These are phyloP conservation scores for Colletotrichum gloeosporioides DNA, from an alignment of 2,329 filamentous ascomycete genomes.

Conservation along the genomic window DNA sequence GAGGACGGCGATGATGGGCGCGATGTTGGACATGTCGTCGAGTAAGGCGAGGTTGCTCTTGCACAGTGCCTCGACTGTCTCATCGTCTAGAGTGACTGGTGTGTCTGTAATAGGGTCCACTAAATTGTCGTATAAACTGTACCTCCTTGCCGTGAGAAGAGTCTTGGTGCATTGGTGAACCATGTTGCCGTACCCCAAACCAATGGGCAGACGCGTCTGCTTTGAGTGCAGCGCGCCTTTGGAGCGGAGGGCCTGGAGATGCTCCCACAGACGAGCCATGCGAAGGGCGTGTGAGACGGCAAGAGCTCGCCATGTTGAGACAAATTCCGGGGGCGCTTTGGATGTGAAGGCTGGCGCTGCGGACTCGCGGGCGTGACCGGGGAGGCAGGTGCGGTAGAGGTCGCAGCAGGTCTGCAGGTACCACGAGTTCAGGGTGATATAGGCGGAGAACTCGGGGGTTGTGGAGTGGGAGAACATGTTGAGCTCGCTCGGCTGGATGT, in stretches of 20 bases:
- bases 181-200: constrained; percentile 1
- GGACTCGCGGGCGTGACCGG: neutral
- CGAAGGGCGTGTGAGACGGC: constrained; percentile 1
- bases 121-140: neutral
- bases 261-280: neutral
- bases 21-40: constrained; percentile 11
- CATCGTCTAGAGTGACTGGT: neutral
- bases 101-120: neutral
- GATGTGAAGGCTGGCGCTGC: neutral
- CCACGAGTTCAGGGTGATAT: constrained; percentile 8
- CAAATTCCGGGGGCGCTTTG: neutral
- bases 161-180: constrained; percentile 8
- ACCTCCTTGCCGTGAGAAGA: neutral
- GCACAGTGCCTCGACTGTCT: neutral
- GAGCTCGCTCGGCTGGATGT: neutral
- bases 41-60: neutral
- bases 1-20: neutral
- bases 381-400: neutral
- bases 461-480: constrained; percentile 13
- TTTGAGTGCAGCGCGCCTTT: constrained; percentile 4
- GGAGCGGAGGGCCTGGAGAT: neutral
- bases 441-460: neutral
- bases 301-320: neutral
- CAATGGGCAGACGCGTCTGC: constrained; percentile 1
- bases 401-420: constrained; percentile 5